Conservation (phyloP, 129 eudicot species). For the Flaveria robusta region DNA sequence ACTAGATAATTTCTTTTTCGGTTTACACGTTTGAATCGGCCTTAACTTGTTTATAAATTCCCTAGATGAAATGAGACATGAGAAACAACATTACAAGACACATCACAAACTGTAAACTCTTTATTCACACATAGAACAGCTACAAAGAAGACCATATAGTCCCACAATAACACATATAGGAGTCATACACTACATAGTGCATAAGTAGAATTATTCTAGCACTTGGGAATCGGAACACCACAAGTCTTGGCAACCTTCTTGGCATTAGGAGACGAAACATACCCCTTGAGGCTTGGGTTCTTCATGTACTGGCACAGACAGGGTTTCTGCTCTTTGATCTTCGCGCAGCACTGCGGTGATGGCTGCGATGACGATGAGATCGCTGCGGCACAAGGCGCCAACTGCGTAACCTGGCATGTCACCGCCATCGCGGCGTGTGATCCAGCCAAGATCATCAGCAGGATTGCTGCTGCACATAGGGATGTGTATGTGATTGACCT, state of each 20-base stretch:
- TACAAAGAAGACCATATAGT: not conserved
- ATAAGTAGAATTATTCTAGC: slow-evolving; percentile 9
- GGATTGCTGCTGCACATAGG: not conserved
- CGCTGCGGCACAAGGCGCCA: slow-evolving; percentile 11
- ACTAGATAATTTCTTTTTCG: too few relatives aligned
- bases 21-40: too few relatives aligned
- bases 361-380: slow-evolving; percentile 11
- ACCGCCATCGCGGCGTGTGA: slow-evolving; percentile 11
- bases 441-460: slow-evolving; percentile 17
- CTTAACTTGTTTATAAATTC: too few relatives aligned
- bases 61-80: not conserved
- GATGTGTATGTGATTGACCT: not conserved
- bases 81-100: not conserved
- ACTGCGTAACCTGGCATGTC: slow-evolving; percentile 26
- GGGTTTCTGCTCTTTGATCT: slow-evolving; percentile 25
- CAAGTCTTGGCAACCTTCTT: slow-evolving; percentile 21
- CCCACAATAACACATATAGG: not conserved
- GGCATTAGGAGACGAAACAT: slow-evolving; percentile 27
- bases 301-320: slow-evolving; percentile 21
- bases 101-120: not conserved
- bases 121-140: not conserved
- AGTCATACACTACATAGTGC: slow-evolving; percentile 10
- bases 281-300: slow-evolving; percentile 14
- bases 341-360: not conserved
- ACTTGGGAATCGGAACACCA: slow-evolving; percentile 21